These are phyloP conservation scores for Gamsiella multidivaricata DNA, from an alignment of 192 early-diverging fungal species.

Conservation along the genomic window DNA sequence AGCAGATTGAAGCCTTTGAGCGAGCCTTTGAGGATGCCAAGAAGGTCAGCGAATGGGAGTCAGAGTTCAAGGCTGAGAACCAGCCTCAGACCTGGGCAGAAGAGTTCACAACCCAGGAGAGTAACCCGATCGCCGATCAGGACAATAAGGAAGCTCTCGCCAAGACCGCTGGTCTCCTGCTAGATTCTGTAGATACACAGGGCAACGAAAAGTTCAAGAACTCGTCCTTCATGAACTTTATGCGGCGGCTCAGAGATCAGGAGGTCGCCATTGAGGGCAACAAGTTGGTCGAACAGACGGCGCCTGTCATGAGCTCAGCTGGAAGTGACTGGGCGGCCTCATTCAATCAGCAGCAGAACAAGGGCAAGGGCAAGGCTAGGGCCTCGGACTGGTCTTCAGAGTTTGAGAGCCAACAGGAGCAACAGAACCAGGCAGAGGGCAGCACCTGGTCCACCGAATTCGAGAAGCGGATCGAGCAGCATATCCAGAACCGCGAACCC, in stretches of 20 bases:
- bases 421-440: constrained; percentile 49
- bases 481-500: constrained; percentile 59
- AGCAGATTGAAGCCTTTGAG: constrained; percentile 77
- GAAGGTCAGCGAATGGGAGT: constrained; percentile 67
- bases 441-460: constrained; percentile 81
- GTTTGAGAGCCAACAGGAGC: constrained; percentile 37
- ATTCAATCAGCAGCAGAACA: constrained; percentile 40
- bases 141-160: constrained; percentile 77
- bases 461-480: constrained; percentile 65
- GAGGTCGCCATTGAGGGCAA: constrained; percentile 90
- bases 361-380: constrained; percentile 38
- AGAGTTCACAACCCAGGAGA: constrained; percentile 67
- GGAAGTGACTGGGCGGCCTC: constrained; percentile 44
- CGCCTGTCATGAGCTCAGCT: constrained; percentile 11
- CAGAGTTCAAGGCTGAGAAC: constrained; percentile 67
- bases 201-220: constrained; percentile 94
- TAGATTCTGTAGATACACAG: constrained; percentile 78
- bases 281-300: constrained; percentile 78
- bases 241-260: constrained; percentile 90
- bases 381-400: constrained; percentile 45
- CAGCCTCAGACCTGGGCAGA: constrained; percentile 57
- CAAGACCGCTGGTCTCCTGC: constrained; percentile 82
- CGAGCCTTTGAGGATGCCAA: constrained; percentile 73
- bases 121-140: constrained; percentile 31
- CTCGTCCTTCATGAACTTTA: constrained; percentile 92